Percentiles rank a stretch among this genome's conserved stretches.
These are phyloP conservation scores for Peribolospora kevripleyi DNA, from an alignment of 768 basidiomycete genomes.

Conservation along the genomic window DNA sequence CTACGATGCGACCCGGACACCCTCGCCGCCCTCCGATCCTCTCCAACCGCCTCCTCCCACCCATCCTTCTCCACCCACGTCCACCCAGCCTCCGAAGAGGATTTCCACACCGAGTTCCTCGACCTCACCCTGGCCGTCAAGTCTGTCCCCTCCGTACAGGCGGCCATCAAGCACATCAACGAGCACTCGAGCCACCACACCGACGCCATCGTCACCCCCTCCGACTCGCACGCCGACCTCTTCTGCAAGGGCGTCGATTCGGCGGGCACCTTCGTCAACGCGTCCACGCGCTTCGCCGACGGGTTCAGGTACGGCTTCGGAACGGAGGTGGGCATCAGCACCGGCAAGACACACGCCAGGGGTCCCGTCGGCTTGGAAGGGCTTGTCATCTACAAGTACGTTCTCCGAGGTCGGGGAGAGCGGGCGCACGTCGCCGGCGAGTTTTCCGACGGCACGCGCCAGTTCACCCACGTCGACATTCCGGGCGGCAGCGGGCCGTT, in stretches of 20 bases:
- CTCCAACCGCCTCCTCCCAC: conserved; percentile 12
- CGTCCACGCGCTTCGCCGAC: conserved; percentile 86
- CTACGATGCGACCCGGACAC: conserved; percentile 55
- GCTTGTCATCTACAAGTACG: conserved; percentile 82
- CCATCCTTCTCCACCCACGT: conserved; percentile 22
- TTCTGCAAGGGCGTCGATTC: conserved; percentile 80
- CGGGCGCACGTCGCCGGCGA: no score
- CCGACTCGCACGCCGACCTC: conserved; percentile 29
- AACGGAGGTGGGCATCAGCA: conserved; percentile 92
- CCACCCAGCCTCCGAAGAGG: conserved; percentile 29
- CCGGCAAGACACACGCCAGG: conserved; percentile 82
- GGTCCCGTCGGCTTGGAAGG: conserved; percentile 65
- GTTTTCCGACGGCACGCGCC: no score
- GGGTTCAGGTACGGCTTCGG: conserved; percentile 93
- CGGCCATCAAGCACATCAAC: conserved; percentile 76
- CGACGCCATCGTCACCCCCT: conserved; percentile 73
- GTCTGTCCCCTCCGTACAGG: conserved; percentile 40
- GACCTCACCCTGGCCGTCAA: conserved; percentile 60
- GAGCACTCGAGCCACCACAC: conserved; percentile 84
- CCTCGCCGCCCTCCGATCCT: conserved; percentile 31
- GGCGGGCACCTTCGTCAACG: conserved; percentile 80
- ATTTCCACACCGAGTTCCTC: conserved; percentile 74
- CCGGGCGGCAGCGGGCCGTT: no score
- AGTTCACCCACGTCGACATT: no score
- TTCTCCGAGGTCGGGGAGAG: no score